Percentiles rank a stretch among this genome's conserved stretches.
Evolutionary conservation across 2,329 filamentous ascomycete species (phyloP).

Genomic region (Colletotrichum liriopes): DNA sequence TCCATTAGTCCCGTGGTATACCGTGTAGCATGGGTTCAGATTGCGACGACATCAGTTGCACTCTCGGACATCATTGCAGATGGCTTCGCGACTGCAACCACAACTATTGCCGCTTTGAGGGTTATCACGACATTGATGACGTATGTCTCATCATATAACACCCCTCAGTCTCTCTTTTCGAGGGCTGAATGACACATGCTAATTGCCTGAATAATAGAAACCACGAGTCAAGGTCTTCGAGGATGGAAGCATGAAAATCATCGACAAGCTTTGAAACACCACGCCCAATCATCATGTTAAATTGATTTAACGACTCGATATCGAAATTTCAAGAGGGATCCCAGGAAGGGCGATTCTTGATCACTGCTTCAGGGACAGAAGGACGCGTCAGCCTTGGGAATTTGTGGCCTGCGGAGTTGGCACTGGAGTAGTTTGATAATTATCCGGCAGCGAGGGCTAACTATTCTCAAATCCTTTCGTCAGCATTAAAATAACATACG

Average conservation of each 20-base stretch:
- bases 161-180: neutral
- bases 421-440: neutral
- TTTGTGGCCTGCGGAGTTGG: neutral
- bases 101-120: slow-evolving; percentile 44
- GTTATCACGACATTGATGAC: slow-evolving; percentile 45
- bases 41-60: slow-evolving; percentile 45
- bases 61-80: slow-evolving; percentile 45
- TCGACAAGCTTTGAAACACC: slow-evolving; percentile 1
- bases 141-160: slow-evolving; percentile 15
- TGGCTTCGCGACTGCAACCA: slow-evolving; percentile 44
- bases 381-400: neutral
- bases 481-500: neutral
- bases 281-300: neutral
- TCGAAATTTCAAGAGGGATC: neutral
- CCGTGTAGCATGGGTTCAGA: slow-evolving; percentile 39
- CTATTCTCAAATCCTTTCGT: too few species aligned
- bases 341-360: neutral
- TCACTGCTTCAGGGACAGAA: neutral
- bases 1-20: slow-evolving; percentile 38
- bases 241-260: slow-evolving; percentile 36
- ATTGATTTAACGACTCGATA: neutral
- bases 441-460: neutral
- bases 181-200: neutral
- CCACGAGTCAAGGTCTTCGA: slow-evolving; percentile 37
- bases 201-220: neutral